Percentiles rank a stretch among this genome's conserved stretches.
These are phyloP conservation scores for Domatiomyces catenatus DNA, from an alignment of 2,329 filamentous ascomycete species.

Conservation along the genomic window DNA sequence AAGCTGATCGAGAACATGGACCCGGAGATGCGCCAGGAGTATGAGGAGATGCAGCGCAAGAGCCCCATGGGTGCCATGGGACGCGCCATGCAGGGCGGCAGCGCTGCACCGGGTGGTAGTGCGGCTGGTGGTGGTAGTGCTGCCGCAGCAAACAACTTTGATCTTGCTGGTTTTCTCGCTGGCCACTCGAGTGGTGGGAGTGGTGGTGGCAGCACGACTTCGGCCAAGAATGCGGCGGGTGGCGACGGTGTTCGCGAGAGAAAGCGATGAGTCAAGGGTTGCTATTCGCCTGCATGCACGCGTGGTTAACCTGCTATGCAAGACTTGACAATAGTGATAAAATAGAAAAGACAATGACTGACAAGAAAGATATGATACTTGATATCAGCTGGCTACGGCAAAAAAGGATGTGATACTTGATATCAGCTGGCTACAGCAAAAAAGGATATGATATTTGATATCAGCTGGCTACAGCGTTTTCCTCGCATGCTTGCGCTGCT, in stretches of 20 bases:
- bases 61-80: slow-evolving; percentile 49
- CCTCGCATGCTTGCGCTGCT: neutral
- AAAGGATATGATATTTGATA: too few relatives aligned
- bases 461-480: neutral
- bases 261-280: slow-evolving; percentile 6
- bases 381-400: too few relatives aligned
- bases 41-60: slow-evolving; percentile 73
- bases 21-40: slow-evolving; percentile 84
- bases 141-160: slow-evolving; percentile 51
- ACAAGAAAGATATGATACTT: neutral
- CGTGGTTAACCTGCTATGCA: neutral
- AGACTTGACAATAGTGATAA: neutral
- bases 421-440: too few relatives aligned
- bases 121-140: slow-evolving; percentile 25
- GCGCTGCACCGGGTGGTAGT: slow-evolving; percentile 19
- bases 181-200: slow-evolving; percentile 18
- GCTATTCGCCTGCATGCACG: neutral
- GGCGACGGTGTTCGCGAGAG: slow-evolving; percentile 9
- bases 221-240: slow-evolving; percentile 11
- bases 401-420: too few relatives aligned
- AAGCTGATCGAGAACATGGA: slow-evolving; percentile 97
- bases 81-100: slow-evolving; percentile 39
- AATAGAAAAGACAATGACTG: neutral
- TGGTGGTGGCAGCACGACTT: slow-evolving; percentile 19
- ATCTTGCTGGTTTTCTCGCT: slow-evolving; percentile 54